Conservation (phyloP, 129 eudicot species). For the Flaveria linearis region DNA sequence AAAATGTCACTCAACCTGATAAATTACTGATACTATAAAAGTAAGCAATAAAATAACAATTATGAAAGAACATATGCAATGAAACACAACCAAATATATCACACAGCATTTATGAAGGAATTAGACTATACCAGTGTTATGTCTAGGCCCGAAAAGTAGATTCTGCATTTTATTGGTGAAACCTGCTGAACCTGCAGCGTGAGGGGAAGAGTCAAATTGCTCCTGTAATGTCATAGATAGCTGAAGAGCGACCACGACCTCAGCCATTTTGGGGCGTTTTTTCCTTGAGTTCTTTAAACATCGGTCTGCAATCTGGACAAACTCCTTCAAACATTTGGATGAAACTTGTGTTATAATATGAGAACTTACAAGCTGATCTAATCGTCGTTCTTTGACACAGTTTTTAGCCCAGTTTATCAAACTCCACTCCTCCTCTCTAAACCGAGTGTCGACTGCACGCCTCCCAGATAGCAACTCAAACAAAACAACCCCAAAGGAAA, state of each 20-base stretch:
- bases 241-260: slow-evolving; percentile 28
- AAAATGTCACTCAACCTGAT: neutral
- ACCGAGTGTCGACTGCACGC: slow-evolving; percentile 11
- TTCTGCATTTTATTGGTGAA: slow-evolving; percentile 4
- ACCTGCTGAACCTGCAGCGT: neutral
- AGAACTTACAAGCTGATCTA: slow-evolving; percentile 12
- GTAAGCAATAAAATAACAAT: neutral
- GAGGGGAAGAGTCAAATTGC: slow-evolving; percentile 4
- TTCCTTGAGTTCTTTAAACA: neutral
- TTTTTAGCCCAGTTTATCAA: slow-evolving; percentile 15
- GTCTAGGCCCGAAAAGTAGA: neutral
- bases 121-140: slow-evolving; percentile 17
- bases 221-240: slow-evolving; percentile 10
- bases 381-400: slow-evolving; percentile 2
- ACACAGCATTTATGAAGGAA: neutral
- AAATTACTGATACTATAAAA: neutral
- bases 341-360: neutral
- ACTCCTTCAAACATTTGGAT: slow-evolving; percentile 17
- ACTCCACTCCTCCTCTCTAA: neutral
- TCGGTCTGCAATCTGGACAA: slow-evolving; percentile 20
- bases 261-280: slow-evolving; percentile 30
- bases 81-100: neutral
- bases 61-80: neutral
- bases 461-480: slow-evolving; percentile 26
- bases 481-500: slow-evolving; percentile 23